Conservation (phyloP, 352 stramenopile species). For the Phytophthora meadii region DNA sequence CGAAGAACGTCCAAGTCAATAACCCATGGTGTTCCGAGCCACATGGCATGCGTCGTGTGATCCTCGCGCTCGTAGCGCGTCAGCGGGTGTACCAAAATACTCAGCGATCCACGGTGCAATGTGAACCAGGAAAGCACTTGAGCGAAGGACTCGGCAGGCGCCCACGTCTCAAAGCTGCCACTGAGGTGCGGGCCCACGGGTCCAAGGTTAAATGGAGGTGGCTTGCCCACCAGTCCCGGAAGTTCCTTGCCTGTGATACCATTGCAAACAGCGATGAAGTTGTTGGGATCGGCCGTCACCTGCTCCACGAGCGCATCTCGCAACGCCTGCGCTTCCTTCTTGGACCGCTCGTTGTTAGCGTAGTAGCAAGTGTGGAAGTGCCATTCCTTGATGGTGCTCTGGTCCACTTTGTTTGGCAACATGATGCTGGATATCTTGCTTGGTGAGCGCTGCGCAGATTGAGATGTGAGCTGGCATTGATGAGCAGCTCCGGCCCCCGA, state of each 20-base stretch:
- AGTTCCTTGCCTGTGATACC: conserved; percentile 48
- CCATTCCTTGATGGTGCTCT: conserved; percentile 63
- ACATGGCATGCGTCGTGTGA: conserved; percentile 63
- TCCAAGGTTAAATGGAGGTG: conserved; percentile 60
- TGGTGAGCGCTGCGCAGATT: background rate
- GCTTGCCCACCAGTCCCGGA: conserved; percentile 32
- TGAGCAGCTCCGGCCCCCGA: no score
- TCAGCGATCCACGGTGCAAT: conserved; percentile 62
- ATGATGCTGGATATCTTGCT: conserved; percentile 6
- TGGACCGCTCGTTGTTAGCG: conserved; percentile 48
- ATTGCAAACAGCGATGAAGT: conserved; percentile 71
- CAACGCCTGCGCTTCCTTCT: conserved; percentile 50
- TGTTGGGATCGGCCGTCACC: conserved; percentile 43
- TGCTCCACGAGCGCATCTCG: conserved; percentile 54
- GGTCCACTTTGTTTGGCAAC: conserved; percentile 19
- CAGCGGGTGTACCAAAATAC: conserved; percentile 69
- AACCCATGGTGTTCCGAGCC: conserved; percentile 53
- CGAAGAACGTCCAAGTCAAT: conserved; percentile 49
- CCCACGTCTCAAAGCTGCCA: conserved; percentile 78
- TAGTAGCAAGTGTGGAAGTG: conserved; percentile 83
- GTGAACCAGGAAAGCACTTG: conserved; percentile 73
- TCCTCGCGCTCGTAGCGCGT: conserved; percentile 63
- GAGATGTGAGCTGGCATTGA: conserved; percentile 10
- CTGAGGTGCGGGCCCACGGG: conserved; percentile 68
- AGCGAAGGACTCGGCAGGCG: conserved; percentile 64